Evolutionary conservation across 129 eudicot species (phyloP).

Genomic region (Oenanthe sinensis): DNA sequence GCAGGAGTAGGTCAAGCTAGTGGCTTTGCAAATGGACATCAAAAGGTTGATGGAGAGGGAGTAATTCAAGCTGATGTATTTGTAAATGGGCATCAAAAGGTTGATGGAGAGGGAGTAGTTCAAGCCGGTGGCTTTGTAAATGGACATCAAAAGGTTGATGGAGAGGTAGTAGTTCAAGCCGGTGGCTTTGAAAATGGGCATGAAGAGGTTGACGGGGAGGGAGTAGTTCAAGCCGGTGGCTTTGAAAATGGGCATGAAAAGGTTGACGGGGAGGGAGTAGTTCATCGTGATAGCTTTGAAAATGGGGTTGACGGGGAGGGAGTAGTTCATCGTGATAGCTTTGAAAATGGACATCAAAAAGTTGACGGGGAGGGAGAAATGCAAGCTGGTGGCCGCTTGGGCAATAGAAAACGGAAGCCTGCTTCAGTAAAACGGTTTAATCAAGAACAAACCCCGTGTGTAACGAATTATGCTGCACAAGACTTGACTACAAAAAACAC

Average conservation of each 20-base stretch:
- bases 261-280: not conserved
- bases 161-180: not conserved
- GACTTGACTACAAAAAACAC: conserved; percentile 15
- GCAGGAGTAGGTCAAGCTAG: conserved; percentile 9
- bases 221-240: not conserved
- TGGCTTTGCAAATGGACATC: conserved; percentile 16
- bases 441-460: conserved; percentile 23
- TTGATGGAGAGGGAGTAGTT: not conserved
- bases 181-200: conserved; percentile 23
- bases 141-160: not conserved
- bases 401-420: conserved; percentile 70
- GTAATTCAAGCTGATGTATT: not conserved
- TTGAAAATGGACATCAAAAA: not conserved
- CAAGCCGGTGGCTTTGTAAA: conserved; percentile 23
- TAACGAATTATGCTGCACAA: conserved; percentile 18
- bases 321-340: not conserved
- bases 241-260: not conserved
- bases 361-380: not conserved
- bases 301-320: not conserved
- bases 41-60: not conserved
- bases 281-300: not conserved
- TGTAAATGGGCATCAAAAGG: not conserved
- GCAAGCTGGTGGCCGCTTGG: conserved; percentile 14
- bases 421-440: conserved; percentile 65
- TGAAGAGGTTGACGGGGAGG: not conserved